Percentiles rank a stretch among this genome's conserved stretches.
Conservation (phyloP, 2,329 filamentous ascomycete species). For the Aspergillus calidoustus region DNA sequence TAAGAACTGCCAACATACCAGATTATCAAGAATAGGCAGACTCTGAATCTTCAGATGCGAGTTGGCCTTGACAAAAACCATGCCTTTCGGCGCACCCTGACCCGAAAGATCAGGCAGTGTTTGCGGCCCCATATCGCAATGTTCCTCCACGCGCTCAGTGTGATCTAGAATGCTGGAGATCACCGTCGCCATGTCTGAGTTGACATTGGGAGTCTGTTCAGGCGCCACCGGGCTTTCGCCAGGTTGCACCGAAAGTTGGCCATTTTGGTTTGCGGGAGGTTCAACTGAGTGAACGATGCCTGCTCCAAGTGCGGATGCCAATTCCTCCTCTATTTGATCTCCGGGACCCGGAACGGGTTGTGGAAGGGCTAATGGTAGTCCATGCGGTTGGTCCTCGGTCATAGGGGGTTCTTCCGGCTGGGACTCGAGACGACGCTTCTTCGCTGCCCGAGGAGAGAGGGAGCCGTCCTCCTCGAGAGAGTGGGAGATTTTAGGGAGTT, state of each 20-base stretch:
- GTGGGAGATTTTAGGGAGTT: constrained; percentile 38
- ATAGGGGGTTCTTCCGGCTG: constrained; percentile 30
- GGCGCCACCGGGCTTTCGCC: constrained; percentile 25
- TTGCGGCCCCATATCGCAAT: constrained; percentile 42
- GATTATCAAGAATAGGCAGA: constrained; percentile 64
- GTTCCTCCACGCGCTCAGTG: constrained; percentile 47
- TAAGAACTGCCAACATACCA: constrained; percentile 50
- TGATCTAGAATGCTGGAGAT: constrained; percentile 51
- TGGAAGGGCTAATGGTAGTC: constrained; percentile 18
- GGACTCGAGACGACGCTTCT: constrained; percentile 46
- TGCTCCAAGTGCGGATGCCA: constrained; percentile 40
- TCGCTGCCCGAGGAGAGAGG: constrained; percentile 40
- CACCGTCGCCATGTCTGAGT: constrained; percentile 43
- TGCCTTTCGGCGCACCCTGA: constrained; percentile 35
- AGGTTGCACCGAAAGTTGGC: constrained; percentile 25
- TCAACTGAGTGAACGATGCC: constrained; percentile 35
- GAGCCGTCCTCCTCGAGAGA: constrained; percentile 41
- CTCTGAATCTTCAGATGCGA: constrained; percentile 61
- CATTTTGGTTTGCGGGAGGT: constrained; percentile 26
- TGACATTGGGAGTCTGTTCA: constrained; percentile 33
- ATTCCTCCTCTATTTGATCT: constrained; percentile 42
- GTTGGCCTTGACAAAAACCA: constrained; percentile 49
- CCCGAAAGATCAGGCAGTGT: constrained; percentile 34
- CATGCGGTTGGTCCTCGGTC: constrained; percentile 14
- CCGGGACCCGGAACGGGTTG: constrained; percentile 27